Percentiles rank a stretch among this genome's conserved stretches.
Conservation (phyloP, 139 green algal species). For the Chlorella ohadii region DNA sequence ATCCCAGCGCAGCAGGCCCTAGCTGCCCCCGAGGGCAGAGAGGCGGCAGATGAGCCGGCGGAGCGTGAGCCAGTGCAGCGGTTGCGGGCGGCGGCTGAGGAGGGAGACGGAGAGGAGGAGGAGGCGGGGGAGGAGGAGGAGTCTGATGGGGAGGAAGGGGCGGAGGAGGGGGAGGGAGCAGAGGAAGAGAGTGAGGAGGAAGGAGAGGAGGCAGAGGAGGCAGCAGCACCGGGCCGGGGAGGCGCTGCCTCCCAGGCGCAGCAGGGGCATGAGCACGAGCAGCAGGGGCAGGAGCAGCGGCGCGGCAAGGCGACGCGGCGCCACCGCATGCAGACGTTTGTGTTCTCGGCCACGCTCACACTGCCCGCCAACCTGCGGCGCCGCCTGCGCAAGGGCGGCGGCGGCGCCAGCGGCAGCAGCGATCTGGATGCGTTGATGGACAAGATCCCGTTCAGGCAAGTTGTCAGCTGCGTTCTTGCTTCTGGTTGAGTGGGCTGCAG, state of each 20-base stretch:
- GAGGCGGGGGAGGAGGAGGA: conserved; percentile 27
- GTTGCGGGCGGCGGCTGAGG: neutral
- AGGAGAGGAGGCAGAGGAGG: neutral
- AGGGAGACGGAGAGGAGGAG: conserved; percentile 14
- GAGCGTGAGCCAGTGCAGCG: neutral
- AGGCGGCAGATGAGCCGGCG: neutral
- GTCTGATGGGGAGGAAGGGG: conserved; percentile 21
- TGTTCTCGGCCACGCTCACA: conserved; percentile 97
- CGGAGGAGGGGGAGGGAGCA: conserved; percentile 29
- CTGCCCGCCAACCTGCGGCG: conserved; percentile 82
- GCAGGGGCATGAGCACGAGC: too few species aligned
- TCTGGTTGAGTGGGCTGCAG: neutral
- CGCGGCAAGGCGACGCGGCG: neutral
- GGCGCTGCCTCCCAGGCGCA: too few species aligned
- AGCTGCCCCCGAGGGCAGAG: neutral
- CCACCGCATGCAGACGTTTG: conserved; percentile 85
- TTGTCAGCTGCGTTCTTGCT: neutral
- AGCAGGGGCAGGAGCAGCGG: neutral
- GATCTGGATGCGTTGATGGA: conserved; percentile 88
- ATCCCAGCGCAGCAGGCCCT: conserved; percentile 24
- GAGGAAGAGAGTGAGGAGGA: conserved; percentile 7
- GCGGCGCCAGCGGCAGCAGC: conserved; percentile 67
- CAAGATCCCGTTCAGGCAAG: conserved; percentile 23
- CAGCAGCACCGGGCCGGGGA: too few species aligned
- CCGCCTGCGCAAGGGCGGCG: conserved; percentile 70